A percentile compares a stretch with the other conserved stretches of the same genome.
These are phyloP conservation scores for Truncatella angustata DNA, from an alignment of 2,329 filamentous ascomycete genomes.

Conservation along the genomic window DNA sequence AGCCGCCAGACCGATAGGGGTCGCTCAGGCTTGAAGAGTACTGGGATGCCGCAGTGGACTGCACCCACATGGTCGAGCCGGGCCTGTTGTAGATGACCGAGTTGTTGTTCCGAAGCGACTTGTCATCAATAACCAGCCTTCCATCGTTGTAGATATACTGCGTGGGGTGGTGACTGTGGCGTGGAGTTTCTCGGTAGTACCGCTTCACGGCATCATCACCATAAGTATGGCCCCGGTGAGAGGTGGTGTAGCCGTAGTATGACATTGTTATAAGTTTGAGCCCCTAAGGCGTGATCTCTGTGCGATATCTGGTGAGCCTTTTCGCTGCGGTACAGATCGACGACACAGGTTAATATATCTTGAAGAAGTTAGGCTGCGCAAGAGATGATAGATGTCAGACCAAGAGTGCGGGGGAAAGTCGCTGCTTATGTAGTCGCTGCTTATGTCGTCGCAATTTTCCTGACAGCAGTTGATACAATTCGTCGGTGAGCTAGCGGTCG, in stretches of 20 bases:
- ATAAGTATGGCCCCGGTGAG: slow-evolving; percentile 14
- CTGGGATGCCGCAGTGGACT: background rate
- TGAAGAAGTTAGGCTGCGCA: background rate
- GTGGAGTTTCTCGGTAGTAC: slow-evolving; percentile 13
- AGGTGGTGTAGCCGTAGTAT: background rate
- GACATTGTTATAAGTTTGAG: background rate
- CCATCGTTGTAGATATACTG: slow-evolving; percentile 27
- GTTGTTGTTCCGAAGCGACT: slow-evolving; percentile 16
- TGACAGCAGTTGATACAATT: background rate
- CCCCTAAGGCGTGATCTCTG: background rate
- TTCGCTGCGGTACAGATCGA: background rate
- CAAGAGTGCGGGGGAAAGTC: background rate
- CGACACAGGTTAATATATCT: too few species aligned
- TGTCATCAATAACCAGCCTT: slow-evolving; percentile 20
- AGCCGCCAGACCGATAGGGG: background rate
- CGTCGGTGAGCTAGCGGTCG: background rate
- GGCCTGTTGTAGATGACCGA: slow-evolving; percentile 27
- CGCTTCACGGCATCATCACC: slow-evolving; percentile 12
- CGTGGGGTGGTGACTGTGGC: slow-evolving; percentile 17
- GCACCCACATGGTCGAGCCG: slow-evolving; percentile 19
- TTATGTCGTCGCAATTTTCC: background rate
- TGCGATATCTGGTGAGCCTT: background rate
- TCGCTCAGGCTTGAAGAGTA: background rate
- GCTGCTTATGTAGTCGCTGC: background rate
- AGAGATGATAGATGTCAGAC: background rate